Evolutionary conservation across 2,329 filamentous ascomycete species (phyloP), one percentile per base, ranked within the genome.

Genomic region (Fusarium sp.): DNA sequence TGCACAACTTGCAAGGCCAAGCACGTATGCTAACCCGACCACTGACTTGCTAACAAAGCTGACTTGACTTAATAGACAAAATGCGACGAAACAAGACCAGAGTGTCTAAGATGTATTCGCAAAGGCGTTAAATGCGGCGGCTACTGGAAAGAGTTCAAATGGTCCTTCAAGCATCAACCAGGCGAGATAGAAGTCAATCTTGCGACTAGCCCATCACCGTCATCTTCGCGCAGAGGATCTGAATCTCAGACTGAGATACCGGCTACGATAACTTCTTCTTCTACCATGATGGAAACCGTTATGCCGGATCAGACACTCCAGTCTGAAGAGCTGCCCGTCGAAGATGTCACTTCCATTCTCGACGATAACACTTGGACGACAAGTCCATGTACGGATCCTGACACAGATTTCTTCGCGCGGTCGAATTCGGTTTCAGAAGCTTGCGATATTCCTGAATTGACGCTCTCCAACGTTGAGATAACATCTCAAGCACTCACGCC

Each of bases 121-220:
- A 77, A 77, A 36, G 75, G 75, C 7, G 68, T 76, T 16, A 69
- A 68, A 15, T 77, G 75, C 38, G 73, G 70, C 4, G 75, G 75
- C 6, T 77, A 77, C 18, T 70, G 70, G 65, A 69, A 69, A 23
- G 76, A 77, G 20, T 75, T 81, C 44, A 79, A 78, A 37, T 82
- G 80, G 80, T 81, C 80, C 0, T 81, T 80, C 64, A 82, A 82
- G 44, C 78, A 82, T 57, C 80, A 81, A 52, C 71, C 75, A 1
- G 64, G 57, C 50, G 58, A 70, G n/a, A 52, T 52, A 23, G 61
- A 68, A 10, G 55, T 72, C 36, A 52, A 63, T 33, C 37, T 65
- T 26, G 34, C 65, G 7, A 45, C 60, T 15, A 55, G 34, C 11
- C 13, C 57, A 8, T 71, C 64, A 5, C 67, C 59, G 2, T 51